A percentile compares a stretch with the other conserved stretches of the same genome.
Evolutionary conservation across 2,329 filamentous ascomycete species (phyloP).

Genomic region (Pseudopithomyces chartarum): DNA sequence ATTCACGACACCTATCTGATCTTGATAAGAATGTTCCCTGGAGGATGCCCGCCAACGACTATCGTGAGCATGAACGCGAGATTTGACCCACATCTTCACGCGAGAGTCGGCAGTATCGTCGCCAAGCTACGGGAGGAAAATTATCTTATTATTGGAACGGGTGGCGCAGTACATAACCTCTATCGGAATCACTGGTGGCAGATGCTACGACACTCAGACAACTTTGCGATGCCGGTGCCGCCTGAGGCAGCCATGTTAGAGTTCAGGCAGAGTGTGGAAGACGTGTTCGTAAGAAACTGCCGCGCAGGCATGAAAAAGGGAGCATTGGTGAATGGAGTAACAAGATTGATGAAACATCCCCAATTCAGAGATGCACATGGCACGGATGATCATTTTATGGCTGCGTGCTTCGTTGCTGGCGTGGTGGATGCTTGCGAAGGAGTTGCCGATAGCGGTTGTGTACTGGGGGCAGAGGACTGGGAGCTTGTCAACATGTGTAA

Average conservation of each 20-base stretch:
- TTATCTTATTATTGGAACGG: constrained; percentile 62
- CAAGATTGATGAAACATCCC: constrained; percentile 71
- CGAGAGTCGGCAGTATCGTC: constrained; percentile 63
- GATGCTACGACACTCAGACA: constrained; percentile 68
- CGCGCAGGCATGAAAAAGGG: constrained; percentile 53
- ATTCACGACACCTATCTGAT: constrained; percentile 75
- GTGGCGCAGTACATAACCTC: constrained; percentile 72
- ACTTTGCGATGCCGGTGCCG: constrained; percentile 64
- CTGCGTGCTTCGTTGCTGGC: constrained; percentile 67
- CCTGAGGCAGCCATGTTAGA: constrained; percentile 66
- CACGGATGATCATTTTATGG: constrained; percentile 74
- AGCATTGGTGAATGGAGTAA: constrained; percentile 58
- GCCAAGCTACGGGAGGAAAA: constrained; percentile 60
- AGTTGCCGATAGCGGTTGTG: constrained; percentile 23
- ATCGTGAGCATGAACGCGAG: constrained; percentile 61
- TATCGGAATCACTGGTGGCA: constrained; percentile 70
- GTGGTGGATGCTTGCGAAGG: constrained; percentile 28
- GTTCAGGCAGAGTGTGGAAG: constrained; percentile 68
- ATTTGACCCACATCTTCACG: constrained; percentile 62
- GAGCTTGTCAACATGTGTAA: constrained; percentile 43
- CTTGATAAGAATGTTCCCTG: constrained; percentile 71
- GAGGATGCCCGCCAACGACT: constrained; percentile 67
- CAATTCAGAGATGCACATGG: constrained; percentile 69
- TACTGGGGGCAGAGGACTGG: constrained; percentile 38
- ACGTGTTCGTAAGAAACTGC: constrained; percentile 59